Evolutionary conservation across 2,329 filamentous ascomycete genomes (phyloP).

Genomic region (Cercospora sojina): DNA sequence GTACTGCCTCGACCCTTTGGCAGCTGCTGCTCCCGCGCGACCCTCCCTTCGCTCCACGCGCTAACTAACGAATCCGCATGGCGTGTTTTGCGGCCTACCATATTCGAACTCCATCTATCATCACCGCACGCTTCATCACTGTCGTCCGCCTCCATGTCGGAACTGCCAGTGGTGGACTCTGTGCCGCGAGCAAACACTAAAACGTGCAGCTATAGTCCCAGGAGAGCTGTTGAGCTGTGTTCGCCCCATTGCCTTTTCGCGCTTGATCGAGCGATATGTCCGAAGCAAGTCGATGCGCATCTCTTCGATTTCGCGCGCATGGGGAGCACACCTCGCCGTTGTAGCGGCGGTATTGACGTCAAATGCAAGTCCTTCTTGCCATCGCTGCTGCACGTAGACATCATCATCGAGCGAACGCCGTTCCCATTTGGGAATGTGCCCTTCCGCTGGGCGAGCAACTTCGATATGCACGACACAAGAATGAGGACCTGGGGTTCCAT

Average conservation of each 20-base stretch:
- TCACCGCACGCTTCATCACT: not conserved
- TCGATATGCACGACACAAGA: constrained; percentile 13
- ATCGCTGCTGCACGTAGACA: constrained; percentile 21
- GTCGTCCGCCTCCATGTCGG: not conserved
- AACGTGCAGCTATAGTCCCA: constrained; percentile 7
- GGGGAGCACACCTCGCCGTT: constrained; percentile 4
- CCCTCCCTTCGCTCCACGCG: not conserved
- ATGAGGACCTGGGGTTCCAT: not conserved
- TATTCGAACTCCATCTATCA: not conserved
- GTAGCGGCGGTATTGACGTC: constrained; percentile 20
- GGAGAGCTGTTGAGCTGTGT: constrained; percentile 15
- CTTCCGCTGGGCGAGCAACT: not conserved
- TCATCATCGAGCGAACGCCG: constrained; percentile 14
- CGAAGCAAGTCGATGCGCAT: constrained; percentile 7
- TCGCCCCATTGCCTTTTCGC: constrained; percentile 8
- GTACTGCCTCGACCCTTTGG: not conserved
- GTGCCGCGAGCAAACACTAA: not conserved
- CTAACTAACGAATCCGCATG: not conserved
- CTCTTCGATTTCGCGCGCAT: constrained; percentile 17
- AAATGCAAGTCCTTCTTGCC: constrained; percentile 14
- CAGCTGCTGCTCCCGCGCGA: not conserved
- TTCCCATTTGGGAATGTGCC: constrained; percentile 1
- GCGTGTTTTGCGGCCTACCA: not conserved
- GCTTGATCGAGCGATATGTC: constrained; percentile 26
- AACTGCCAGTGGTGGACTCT: not conserved